phyloP scores from a whole-genome alignment of 768 basidiomycete genomes.

The Udeniomyces megalosporus region DNA sequence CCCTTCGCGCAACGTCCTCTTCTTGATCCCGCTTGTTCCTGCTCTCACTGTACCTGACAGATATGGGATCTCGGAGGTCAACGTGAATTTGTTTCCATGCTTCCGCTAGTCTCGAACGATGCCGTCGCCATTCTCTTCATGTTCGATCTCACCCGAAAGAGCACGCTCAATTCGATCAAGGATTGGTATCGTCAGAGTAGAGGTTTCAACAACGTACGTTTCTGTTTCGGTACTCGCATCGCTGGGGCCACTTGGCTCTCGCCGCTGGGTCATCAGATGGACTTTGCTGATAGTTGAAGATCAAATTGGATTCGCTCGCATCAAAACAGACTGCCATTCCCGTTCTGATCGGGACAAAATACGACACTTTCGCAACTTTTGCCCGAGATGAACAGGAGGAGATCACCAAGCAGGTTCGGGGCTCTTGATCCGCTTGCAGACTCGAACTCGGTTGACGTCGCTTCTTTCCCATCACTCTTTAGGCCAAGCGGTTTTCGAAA shows the following conservation, averaged over 20 bases:
- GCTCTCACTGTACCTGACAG: slow-evolving; percentile 12
- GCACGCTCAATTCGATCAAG: slow-evolving; percentile 93
- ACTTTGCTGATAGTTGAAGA: no score
- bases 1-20: not conserved
- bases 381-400: slow-evolving; percentile 97
- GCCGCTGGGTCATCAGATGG: no score
- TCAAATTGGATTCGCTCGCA: no score
- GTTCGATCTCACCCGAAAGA: slow-evolving; percentile 97
- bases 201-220: slow-evolving; percentile 88
- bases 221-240: no score
- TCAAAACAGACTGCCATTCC: slow-evolving; percentile 77
- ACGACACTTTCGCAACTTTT: slow-evolving; percentile 89
- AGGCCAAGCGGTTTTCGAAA: slow-evolving; percentile 95
- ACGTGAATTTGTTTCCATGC: slow-evolving; percentile 97
- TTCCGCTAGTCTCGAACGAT: slow-evolving; percentile 65
- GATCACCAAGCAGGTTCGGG: slow-evolving; percentile 80
- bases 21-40: not conserved
- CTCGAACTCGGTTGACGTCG: not conserved
- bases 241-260: no score
- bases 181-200: slow-evolving; percentile 99
- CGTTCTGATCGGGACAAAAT: slow-evolving; percentile 96
- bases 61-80: slow-evolving; percentile 98
- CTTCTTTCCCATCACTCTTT: not conserved
- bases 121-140: slow-evolving; percentile 98
- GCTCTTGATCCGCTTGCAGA: not conserved